Evolutionary conservation across 345 rosid genomes (phyloP).

Genomic region (Euclidium syriacum): DNA sequence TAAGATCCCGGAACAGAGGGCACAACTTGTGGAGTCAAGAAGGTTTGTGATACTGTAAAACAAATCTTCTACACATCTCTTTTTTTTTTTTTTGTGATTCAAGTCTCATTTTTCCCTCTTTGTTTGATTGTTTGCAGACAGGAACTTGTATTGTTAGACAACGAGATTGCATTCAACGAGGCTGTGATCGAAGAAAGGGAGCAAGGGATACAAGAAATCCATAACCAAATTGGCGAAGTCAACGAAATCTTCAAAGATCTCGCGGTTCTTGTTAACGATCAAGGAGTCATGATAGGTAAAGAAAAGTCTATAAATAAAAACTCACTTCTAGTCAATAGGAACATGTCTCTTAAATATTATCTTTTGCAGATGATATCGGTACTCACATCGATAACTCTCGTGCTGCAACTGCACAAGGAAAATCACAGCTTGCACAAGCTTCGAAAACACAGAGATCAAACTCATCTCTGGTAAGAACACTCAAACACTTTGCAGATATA

Average conservation of each 20-base stretch:
- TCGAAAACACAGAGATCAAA: slow-evolving; percentile 90
- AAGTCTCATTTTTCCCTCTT: background rate
- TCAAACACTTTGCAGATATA: background rate
- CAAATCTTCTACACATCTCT: background rate
- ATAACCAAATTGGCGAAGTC: slow-evolving; percentile 90
- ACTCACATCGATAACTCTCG: slow-evolving; percentile 72
- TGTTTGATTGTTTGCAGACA: slow-evolving; percentile 51
- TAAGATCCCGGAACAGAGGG: slow-evolving; percentile 20
- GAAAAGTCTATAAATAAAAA: background rate
- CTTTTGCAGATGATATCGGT: slow-evolving; percentile 73
- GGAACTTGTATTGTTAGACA: slow-evolving; percentile 80
- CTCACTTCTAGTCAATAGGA: background rate
- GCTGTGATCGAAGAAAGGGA: slow-evolving; percentile 96
- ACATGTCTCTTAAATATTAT: background rate
- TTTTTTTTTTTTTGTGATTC: background rate
- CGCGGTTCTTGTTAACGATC: slow-evolving; percentile 92
- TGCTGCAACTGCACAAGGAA: slow-evolving; percentile 84
- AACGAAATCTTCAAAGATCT: slow-evolving; percentile 95
- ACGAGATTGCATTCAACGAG: slow-evolving; percentile 87
- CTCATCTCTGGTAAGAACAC: slow-evolving; percentile 76
- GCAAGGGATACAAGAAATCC: slow-evolving; percentile 87
- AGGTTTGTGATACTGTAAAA: slow-evolving; percentile 1
- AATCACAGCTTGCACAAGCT: slow-evolving; percentile 76
- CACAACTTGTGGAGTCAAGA: slow-evolving; percentile 30
- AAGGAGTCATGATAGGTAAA: slow-evolving; percentile 85